Evolutionary conservation across 73 alveolate genomes (phyloP).

Genomic region (Tetrahymena borealis): DNA sequence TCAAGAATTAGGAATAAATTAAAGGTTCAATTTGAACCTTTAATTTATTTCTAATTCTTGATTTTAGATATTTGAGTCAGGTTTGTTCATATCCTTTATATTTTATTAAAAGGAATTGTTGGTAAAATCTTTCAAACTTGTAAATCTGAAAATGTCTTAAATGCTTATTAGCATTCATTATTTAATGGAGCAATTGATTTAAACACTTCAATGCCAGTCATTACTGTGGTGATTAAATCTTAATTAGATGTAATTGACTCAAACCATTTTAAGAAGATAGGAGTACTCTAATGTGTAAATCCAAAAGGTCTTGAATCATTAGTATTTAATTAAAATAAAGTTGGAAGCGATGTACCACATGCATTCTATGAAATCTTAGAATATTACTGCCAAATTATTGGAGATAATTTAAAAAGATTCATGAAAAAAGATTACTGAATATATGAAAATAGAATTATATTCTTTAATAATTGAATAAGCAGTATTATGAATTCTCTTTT

Average conservation of each 20-base stretch:
- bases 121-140: not conserved
- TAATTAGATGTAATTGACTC: not conserved
- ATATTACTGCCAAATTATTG: not conserved
- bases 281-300: conserved; percentile 15
- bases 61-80: no score
- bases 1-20: no score
- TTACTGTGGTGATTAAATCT: not conserved
- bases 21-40: no score
- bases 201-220: conserved; percentile 31
- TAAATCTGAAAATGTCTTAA: not conserved
- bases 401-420: not conserved
- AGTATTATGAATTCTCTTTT: no score
- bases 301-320: conserved; percentile 11
- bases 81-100: no score
- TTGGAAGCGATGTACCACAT: not conserved
- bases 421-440: not conserved
- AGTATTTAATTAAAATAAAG: not conserved
- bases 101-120: not conserved
- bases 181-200: conserved; percentile 22
- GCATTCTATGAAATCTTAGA: not conserved
- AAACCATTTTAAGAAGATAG: not conserved
- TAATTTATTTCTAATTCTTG: not conserved
- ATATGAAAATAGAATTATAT: not conserved
- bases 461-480: no score
- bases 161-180: conserved; percentile 7